phyloP scores from a whole-genome alignment of 2,329 filamentous ascomycete genomes.

The Colletotrichum neosansevieriae region DNA sequence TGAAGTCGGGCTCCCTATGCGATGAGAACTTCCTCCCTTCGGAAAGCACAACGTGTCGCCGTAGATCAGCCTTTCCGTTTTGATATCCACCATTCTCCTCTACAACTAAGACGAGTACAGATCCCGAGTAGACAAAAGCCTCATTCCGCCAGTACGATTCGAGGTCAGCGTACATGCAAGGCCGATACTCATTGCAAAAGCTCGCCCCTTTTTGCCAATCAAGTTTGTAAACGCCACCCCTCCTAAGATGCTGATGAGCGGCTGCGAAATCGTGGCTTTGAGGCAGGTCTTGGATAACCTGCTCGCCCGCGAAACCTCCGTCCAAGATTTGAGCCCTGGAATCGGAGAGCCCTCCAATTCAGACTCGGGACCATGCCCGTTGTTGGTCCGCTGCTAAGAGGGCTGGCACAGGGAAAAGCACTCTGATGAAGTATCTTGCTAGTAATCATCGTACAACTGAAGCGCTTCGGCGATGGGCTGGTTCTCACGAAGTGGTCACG shows the following conservation, averaged over 20 bases:
- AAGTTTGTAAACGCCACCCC: conserved; percentile 74
- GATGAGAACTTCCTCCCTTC: conserved; percentile 60
- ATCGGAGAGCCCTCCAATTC: conserved; percentile 77
- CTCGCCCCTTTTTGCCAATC: conserved; percentile 76
- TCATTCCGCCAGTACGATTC: conserved; percentile 69
- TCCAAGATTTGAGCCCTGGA: conserved; percentile 72
- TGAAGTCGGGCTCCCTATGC: no score
- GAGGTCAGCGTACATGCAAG: background rate
- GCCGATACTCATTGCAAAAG: conserved; percentile 21
- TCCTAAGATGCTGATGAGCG: conserved; percentile 76
- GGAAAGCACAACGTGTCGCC: conserved; percentile 77
- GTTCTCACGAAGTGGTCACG: no score
- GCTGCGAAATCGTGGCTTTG: conserved; percentile 74
- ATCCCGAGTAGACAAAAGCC: conserved; percentile 70
- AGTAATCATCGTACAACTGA: no score
- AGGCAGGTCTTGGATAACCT: conserved; percentile 75
- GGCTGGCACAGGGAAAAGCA: no score
- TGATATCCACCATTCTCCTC: conserved; percentile 71
- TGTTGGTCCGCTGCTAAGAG: conserved; percentile 69
- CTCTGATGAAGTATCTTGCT: no score
- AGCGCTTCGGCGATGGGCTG: no score
- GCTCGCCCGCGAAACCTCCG: conserved; percentile 75
- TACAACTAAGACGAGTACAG: conserved; percentile 69
- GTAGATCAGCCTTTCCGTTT: conserved; percentile 65
- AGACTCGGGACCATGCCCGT: conserved; percentile 74